Percentiles rank a stretch among this genome's conserved stretches.
Evolutionary conservation across 2,329 filamentous ascomycete species (phyloP).

Genomic region (Lecanicillium sp.): DNA sequence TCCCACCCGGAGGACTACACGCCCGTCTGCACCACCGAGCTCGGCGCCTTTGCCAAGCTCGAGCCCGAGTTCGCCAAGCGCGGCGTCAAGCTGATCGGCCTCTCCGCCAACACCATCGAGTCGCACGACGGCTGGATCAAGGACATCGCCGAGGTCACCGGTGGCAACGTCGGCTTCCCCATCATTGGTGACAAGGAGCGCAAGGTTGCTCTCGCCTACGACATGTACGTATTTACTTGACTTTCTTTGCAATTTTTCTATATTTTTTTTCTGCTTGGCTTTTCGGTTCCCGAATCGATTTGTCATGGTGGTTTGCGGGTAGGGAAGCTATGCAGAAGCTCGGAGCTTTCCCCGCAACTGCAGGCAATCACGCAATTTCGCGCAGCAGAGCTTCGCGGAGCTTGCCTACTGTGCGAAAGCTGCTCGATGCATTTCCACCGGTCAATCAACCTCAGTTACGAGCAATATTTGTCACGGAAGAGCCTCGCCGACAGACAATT

Average conservation of each 20-base stretch:
- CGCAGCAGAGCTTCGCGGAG: neutral
- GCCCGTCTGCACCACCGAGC: constrained; percentile 91
- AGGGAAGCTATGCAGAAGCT: neutral
- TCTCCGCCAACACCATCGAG: constrained; percentile 78
- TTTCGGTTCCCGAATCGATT: neutral
- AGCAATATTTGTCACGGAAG: no score
- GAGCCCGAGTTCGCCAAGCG: constrained; percentile 83
- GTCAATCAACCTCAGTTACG: no score
- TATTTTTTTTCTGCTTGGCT: neutral
- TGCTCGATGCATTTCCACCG: no score
- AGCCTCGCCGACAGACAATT: no score
- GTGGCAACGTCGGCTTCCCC: constrained; percentile 65
- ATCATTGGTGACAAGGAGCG: constrained; percentile 77
- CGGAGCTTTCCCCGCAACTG: neutral
- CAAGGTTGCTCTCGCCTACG: constrained; percentile 68
- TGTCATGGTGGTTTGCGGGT: neutral
- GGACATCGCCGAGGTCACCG: constrained; percentile 76
- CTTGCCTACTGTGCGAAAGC: no score
- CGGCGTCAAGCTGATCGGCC: constrained; percentile 83
- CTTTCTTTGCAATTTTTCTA: neutral
- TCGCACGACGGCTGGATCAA: constrained; percentile 86
- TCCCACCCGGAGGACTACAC: constrained; percentile 88
- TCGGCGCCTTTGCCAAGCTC: constrained; percentile 86
- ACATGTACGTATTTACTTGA: constrained; percentile 59
- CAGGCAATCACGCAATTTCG: constrained; percentile 1